Base-by-base conservation (phyloP, 345 rosid genomes). In the Erodium maritimum region DNA sequence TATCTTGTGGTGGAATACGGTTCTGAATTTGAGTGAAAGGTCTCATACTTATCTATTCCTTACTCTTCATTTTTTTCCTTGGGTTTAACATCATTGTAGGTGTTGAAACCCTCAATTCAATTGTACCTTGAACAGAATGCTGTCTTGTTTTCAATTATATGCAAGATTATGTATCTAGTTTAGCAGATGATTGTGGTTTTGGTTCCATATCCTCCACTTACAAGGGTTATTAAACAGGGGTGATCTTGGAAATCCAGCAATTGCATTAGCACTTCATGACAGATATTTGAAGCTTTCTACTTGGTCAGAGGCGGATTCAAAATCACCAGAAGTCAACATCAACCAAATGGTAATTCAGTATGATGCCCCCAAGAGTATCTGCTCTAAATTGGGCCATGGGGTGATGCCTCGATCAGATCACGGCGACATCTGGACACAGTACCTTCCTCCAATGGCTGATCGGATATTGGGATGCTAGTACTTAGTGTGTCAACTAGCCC, bases 241-340 rank as follows among this genome's bases (percentile, higher is more conserved):
- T 17, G 21, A 23, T 56, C 21, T 25, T 22, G 59, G 58, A 50
- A 62, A 59, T 21, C 71, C 68, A 19, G 75, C 75, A 50, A 33
- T 65, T 52, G 65, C 68, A 46, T 56, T 75, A 34, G 70, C 64
- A 21, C 73, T 75, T 18, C 67, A 75, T 59, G 19, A 65, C 64
- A 48, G 53, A 33, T 68, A 67, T 59, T 55, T 61, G 54, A 65
- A 65, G 71, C 75, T 68, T 65, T 59, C 75, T 19, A 54, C 63
- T 50, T 71, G 73, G 76, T 60, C 66, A 68, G 71, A 65, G 52
- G 60, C 51, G 61, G 64, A 65, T 16, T 54, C 57, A 0, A n/a
- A 52, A 13, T 62, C 56, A 22, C 20, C 57, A 13, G 61, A 61
- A 46, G 17, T 33, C 25, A 53, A 23, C 6, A 20, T 42, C 13